phyloP scores from a whole-genome alignment of 2,329 filamentous ascomycete genomes.

The Apiospora hydei region DNA sequence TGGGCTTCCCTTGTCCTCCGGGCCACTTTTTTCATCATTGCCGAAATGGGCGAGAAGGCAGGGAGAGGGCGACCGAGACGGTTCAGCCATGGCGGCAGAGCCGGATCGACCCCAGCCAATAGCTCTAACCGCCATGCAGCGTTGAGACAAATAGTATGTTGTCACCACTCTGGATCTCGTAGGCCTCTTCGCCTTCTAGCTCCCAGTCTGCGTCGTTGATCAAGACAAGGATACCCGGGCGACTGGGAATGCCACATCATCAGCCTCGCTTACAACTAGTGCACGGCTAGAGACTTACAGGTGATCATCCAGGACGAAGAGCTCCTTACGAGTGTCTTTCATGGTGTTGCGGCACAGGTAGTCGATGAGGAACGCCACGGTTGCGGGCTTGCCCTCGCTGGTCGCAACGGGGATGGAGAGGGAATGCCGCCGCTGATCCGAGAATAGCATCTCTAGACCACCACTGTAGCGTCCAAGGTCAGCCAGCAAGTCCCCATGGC shows the following conservation, averaged over 20 bases:
- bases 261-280: constrained; percentile 29
- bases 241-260: constrained; percentile 59
- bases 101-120: constrained; percentile 20
- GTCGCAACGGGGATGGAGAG: constrained; percentile 72
- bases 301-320: constrained; percentile 87
- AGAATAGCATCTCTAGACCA: constrained; percentile 93
- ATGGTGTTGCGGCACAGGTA: constrained; percentile 84
- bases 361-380: constrained; percentile 77
- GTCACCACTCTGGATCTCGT: constrained; percentile 82
- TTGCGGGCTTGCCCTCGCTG: constrained; percentile 66
- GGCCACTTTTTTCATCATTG: neutral
- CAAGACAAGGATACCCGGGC: constrained; percentile 92
- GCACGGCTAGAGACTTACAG: constrained; percentile 69
- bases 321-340: constrained; percentile 83
- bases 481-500: neutral
- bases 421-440: constrained; percentile 76
- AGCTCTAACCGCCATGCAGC: constrained; percentile 81
- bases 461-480: constrained; percentile 61
- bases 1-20: neutral
- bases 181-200: constrained; percentile 91
- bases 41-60: neutral
- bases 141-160: constrained; percentile 97
- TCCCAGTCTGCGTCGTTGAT: constrained; percentile 99
- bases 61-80: neutral
- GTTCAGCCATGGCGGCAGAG: constrained; percentile 29